phyloP scores from a whole-genome alignment of 1,284 basidiomycete genomes.

The Anthracocystis panici-leucophaei region DNA sequence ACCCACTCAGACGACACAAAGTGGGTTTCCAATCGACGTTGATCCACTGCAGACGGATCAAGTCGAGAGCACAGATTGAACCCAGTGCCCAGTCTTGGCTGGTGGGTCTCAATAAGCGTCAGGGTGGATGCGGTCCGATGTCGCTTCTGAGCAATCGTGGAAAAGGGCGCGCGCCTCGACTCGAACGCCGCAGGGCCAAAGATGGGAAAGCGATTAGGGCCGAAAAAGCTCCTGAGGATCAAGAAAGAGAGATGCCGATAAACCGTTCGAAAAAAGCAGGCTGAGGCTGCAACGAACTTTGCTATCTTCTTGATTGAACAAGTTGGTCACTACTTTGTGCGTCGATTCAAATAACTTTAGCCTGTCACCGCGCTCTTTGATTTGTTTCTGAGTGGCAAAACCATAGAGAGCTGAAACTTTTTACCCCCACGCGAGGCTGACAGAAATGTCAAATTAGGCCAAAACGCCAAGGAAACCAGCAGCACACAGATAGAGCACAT shows the following conservation, averaged over 20 bases:
- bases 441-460: slow-evolving; percentile 2
- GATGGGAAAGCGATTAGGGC: slow-evolving; percentile 15
- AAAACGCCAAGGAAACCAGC: slow-evolving; percentile 1
- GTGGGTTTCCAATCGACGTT: no score
- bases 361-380: slow-evolving; percentile 19
- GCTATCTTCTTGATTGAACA: slow-evolving; percentile 9
- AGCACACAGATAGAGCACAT: background rate
- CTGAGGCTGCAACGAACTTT: slow-evolving; percentile 3
- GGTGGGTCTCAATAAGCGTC: no score
- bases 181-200: no score
- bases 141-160: background rate
- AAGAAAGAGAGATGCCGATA: background rate
- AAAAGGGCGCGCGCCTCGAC: no score
- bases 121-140: no score
- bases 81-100: no score
- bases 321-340: no score
- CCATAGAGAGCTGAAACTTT: no score
- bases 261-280: background rate
- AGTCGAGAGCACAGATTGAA: no score
- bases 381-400: background rate
- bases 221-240: background rate
- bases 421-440: background rate
- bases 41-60: no score
- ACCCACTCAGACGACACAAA: no score
- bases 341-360: background rate